These are phyloP conservation scores for Echinochloa phyllopogon DNA, from an alignment of 176 grass and related monocot genomes.

Conservation along the genomic window DNA sequence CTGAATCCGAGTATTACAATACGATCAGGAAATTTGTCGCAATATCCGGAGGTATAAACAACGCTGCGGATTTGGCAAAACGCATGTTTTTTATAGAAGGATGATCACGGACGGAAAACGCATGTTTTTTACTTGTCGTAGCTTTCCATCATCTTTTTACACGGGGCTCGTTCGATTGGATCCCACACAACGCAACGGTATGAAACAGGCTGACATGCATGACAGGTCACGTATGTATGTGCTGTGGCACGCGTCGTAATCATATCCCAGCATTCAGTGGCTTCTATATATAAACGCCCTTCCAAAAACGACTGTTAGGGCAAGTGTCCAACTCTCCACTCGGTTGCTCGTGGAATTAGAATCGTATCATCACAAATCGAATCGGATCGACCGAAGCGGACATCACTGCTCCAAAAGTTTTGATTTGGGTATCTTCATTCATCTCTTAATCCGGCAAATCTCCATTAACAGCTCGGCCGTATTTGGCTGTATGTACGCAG, in stretches of 20 bases:
- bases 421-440: background rate
- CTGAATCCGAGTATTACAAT: background rate
- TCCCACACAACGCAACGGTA: background rate
- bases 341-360: background rate
- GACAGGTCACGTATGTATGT: background rate
- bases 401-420: background rate
- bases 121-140: too few species aligned
- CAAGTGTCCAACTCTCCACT: background rate
- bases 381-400: background rate
- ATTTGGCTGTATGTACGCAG: background rate
- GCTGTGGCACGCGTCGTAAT: constrained; percentile 3
- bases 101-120: too few species aligned
- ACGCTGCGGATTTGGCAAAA: background rate
- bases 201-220: background rate
- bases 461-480: background rate
- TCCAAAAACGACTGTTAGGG: constrained; percentile 12
- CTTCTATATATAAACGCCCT: background rate
- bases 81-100: too few species aligned
- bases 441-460: background rate
- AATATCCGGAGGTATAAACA: background rate
- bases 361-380: background rate
- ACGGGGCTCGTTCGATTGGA: background rate
- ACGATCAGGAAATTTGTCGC: background rate
- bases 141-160: too few species aligned
- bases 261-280: background rate